These are phyloP conservation scores for Sungouiella thailandica DNA, from an alignment of 805 yeast genomes.

Conservation along the genomic window DNA sequence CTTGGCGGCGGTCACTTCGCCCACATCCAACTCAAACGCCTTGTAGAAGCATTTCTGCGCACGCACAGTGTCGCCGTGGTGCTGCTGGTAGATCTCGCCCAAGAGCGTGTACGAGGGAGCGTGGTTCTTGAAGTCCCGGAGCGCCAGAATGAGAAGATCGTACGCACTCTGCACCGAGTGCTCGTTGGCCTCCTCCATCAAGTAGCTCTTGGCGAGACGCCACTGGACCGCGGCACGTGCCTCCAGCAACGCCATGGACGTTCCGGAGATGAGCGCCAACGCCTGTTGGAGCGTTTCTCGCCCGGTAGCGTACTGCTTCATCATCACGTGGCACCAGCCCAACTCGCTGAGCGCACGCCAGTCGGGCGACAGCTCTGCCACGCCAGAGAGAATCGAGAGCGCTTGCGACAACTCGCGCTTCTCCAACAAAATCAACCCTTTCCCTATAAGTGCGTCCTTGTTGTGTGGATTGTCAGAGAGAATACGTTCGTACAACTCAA, in stretches of 20 bases:
- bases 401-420: slow-evolving; percentile 57
- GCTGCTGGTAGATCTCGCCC: slow-evolving; percentile 65
- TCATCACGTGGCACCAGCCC: slow-evolving; percentile 70
- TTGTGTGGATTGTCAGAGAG: slow-evolving; percentile 38
- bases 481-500: slow-evolving; percentile 63
- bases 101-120: slow-evolving; percentile 81
- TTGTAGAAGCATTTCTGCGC: slow-evolving; percentile 84
- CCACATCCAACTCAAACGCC: slow-evolving; percentile 82
- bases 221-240: slow-evolving; percentile 58
- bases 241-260: slow-evolving; percentile 49
- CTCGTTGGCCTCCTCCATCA: slow-evolving; percentile 24
- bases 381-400: slow-evolving; percentile 43
- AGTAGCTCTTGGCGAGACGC: slow-evolving; percentile 66
- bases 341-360: slow-evolving; percentile 59
- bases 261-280: slow-evolving; percentile 41
- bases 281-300: slow-evolving; percentile 44
- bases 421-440: slow-evolving; percentile 72
- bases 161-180: slow-evolving; percentile 45
- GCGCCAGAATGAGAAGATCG: slow-evolving; percentile 51
- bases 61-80: slow-evolving; percentile 53
- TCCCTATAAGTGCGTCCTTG: slow-evolving; percentile 69
- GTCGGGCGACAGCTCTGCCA: slow-evolving; percentile 47
- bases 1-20: slow-evolving; percentile 71
- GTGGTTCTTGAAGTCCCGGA: slow-evolving; percentile 57
- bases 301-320: slow-evolving; percentile 49